These are phyloP conservation scores for Fragaria nilgerrensis DNA, from an alignment of 306 rosid genomes.

Conservation along the genomic window DNA sequence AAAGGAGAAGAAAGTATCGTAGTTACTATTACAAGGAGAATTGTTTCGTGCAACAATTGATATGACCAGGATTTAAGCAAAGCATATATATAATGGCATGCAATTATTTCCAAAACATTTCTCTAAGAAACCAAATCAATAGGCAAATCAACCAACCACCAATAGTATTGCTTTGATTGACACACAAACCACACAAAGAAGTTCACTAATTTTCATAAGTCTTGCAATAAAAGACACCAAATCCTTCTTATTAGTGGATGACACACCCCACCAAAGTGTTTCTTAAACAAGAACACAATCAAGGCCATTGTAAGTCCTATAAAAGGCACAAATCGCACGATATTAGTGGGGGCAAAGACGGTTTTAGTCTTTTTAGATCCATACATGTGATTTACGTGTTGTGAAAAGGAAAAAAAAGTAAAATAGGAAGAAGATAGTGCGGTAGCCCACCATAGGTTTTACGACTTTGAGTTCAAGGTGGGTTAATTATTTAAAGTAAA, in stretches of 20 bases:
- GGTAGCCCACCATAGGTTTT: slow-evolving; percentile 36
- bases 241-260: slow-evolving; percentile 45
- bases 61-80: slow-evolving; percentile 23
- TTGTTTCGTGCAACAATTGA: slow-evolving; percentile 7
- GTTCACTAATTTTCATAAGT: slow-evolving; percentile 33
- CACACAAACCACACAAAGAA: slow-evolving; percentile 21
- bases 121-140: not conserved
- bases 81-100: slow-evolving; percentile 15
- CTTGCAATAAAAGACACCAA: slow-evolving; percentile 28
- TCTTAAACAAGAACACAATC: slow-evolving; percentile 8
- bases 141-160: slow-evolving; percentile 52
- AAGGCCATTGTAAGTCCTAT: slow-evolving; percentile 20
- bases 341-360: slow-evolving; percentile 35
- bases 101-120: slow-evolving; percentile 18
- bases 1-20: not conserved
- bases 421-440: slow-evolving; percentile 23
- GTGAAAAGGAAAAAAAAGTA: not conserved
- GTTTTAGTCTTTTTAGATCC: slow-evolving; percentile 19
- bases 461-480: slow-evolving; percentile 15
- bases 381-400: slow-evolving; percentile 11
- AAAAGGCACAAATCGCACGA: slow-evolving; percentile 13
- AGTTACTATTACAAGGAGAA: not conserved
- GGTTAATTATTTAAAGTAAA: slow-evolving; percentile 21
- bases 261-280: slow-evolving; percentile 40
- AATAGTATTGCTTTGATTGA: slow-evolving; percentile 33